phyloP scores from a whole-genome alignment of 2,329 filamentous ascomycete genomes.

The Arthrobotrys megalospora region DNA sequence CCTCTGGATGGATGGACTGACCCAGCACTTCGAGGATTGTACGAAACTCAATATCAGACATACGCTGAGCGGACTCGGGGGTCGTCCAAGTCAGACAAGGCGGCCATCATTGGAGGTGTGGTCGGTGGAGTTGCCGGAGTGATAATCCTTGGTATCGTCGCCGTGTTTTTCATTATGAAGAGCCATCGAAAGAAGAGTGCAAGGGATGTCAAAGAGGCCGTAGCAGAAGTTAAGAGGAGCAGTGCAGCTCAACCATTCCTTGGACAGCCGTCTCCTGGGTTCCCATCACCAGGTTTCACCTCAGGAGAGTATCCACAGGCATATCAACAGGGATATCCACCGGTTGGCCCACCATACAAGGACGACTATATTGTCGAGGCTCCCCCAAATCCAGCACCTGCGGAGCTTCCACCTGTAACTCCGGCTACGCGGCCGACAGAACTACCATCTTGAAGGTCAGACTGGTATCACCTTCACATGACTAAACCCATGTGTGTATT shows the following conservation, averaged over 20 bases:
- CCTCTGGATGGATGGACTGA: slow-evolving; percentile 48
- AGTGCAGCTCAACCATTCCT: slow-evolving; percentile 55
- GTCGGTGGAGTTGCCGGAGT: slow-evolving; percentile 55
- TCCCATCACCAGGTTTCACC: slow-evolving; percentile 39
- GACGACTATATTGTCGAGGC: slow-evolving; percentile 43
- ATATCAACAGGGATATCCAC: slow-evolving; percentile 5
- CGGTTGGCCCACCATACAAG: not conserved
- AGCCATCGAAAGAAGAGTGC: slow-evolving; percentile 54
- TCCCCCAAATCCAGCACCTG: slow-evolving; percentile 30
- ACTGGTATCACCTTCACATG: no score
- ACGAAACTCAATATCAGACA: slow-evolving; percentile 54
- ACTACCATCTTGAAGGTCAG: slow-evolving; percentile 10
- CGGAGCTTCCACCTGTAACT: slow-evolving; percentile 28
- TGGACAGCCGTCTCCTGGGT: slow-evolving; percentile 48
- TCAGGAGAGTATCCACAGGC: slow-evolving; percentile 21
- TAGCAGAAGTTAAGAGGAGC: slow-evolving; percentile 44
- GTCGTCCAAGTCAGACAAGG: slow-evolving; percentile 46
- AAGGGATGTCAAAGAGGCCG: slow-evolving; percentile 51
- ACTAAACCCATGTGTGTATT: not conserved
- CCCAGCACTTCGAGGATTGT: slow-evolving; percentile 38
- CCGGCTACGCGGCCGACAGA: slow-evolving; percentile 17
- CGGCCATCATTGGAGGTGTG: slow-evolving; percentile 54
- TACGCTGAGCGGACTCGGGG: slow-evolving; percentile 30
- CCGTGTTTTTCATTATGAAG: slow-evolving; percentile 55
- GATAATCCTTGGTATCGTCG: slow-evolving; percentile 34